Conservation (phyloP, 179 eudicot genomes). For the Gypsophila paniculata region DNA sequence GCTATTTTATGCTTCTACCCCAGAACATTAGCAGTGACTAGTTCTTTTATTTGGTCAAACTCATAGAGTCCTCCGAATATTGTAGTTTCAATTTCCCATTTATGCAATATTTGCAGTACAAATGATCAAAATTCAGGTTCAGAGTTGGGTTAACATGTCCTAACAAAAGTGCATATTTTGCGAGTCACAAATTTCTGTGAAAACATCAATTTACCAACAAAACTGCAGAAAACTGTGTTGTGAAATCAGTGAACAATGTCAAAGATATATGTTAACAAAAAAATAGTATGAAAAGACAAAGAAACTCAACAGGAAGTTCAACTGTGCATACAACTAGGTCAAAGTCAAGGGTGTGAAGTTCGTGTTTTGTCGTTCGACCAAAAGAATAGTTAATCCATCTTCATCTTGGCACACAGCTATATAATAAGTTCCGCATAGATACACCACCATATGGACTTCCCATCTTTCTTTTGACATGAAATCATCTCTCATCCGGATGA, state of each 20-base stretch:
- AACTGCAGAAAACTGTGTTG: not conserved
- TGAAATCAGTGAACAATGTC: not conserved
- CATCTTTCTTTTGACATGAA: no score
- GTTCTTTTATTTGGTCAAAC: not conserved
- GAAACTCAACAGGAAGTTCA: no score
- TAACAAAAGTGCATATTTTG: not conserved
- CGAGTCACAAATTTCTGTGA: not conserved
- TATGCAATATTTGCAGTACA: not conserved
- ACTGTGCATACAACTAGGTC: no score
- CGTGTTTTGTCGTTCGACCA: no score
- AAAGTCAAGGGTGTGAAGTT: no score
- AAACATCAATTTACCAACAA: not conserved
- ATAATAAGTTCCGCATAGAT: no score
- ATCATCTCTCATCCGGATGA: no score
- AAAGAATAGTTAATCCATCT: no score
- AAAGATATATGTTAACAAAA: not conserved
- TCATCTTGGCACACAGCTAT: no score
- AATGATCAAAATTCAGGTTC: not conserved
- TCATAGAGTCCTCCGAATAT: not conserved
- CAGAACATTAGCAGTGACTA: not conserved
- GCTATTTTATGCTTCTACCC: not conserved
- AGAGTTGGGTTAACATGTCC: not conserved
- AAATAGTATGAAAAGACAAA: not conserved
- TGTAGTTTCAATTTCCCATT: not conserved
- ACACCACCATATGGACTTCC: no score